Evolutionary conservation across 768 basidiomycete genomes (phyloP), one percentile per base, ranked within the genome.

Genomic region (Leccinum barrowsii): DNA sequence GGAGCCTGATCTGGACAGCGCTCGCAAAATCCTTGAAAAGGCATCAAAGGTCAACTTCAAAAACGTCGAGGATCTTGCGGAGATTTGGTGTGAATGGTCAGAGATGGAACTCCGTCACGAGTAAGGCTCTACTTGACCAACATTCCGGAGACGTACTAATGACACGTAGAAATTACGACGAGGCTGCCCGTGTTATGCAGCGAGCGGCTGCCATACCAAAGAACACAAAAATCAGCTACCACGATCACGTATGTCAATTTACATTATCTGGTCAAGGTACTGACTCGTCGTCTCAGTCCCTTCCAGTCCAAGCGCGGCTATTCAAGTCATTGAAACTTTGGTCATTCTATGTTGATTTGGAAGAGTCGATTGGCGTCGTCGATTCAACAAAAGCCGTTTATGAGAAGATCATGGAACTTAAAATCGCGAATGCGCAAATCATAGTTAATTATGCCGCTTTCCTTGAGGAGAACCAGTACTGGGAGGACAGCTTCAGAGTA

Each of bases 61-160:
- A 74, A 80, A 84, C n/a, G 95, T 99, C 10, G 96, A 99, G 70
- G 97, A 99, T 67, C 80, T 99, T 22, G 97, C 97, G 0, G 97
- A 98, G 72, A 84, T 98, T 13, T 99, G 97, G 97, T 98, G 95
- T 67, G 97, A 98, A 75, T 98, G 97, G 96, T 86, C 97, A 7
- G 97, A 99, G 75, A 86, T 98, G 89, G 97, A 99, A 71, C 80
- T 98, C 52, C 85, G 96, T 46, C 89, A 94, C 52, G 95, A 96
- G 95, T 95, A 76, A 66, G 92, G 80, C 5, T 4, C 32, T 13
- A 46, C 17, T 61, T 26, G 28, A 44, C 5, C 37, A 50, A 30
- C 17, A 12, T 52, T 2, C 19, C 13, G 7, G 47, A 57, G 37
- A 49, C 13, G 13, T 55, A 28, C 65, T 71, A 7, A 72, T 42